phyloP scores from a whole-genome alignment of 139 green algal species.

The Auxenochlorella pyrenoidosa region DNA sequence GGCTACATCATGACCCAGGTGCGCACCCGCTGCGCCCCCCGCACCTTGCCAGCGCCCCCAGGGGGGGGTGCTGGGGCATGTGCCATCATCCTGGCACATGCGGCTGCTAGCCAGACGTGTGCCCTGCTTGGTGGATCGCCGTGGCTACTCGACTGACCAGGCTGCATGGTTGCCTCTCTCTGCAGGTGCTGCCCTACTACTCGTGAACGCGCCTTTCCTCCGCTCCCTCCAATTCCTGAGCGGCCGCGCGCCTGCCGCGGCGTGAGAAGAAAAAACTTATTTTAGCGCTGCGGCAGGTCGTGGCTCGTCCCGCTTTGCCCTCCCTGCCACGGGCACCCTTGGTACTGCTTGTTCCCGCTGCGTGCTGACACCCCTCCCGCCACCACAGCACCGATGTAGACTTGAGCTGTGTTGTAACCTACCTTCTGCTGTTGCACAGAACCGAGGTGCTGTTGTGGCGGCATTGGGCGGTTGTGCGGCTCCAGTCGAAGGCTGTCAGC shows the following conservation, averaged over 20 bases:
- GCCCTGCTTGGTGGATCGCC: no score
- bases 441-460: not conserved
- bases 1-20: constrained; percentile 88
- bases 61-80: no score
- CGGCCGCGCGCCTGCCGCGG: not conserved
- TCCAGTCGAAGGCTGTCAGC: no score
- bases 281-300: not conserved
- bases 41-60: no score
- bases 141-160: no score
- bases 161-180: no score
- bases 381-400: no score
- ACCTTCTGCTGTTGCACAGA: not conserved
- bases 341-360: constrained; percentile 9
- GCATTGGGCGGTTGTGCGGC: no score
- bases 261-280: constrained; percentile 1
- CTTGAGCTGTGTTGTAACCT: constrained; percentile 7
- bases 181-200: constrained; percentile 84
- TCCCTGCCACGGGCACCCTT: not conserved
- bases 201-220: constrained; percentile 45
- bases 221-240: not conserved
- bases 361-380: not conserved
- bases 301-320: not conserved
- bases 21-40: no score
- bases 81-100: no score
- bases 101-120: no score